A percentile compares a stretch with the other conserved stretches of the same genome.
These are phyloP conservation scores for Boletus tylopilopsis DNA, from an alignment of 768 basidiomycete genomes.

Conservation along the genomic window DNA sequence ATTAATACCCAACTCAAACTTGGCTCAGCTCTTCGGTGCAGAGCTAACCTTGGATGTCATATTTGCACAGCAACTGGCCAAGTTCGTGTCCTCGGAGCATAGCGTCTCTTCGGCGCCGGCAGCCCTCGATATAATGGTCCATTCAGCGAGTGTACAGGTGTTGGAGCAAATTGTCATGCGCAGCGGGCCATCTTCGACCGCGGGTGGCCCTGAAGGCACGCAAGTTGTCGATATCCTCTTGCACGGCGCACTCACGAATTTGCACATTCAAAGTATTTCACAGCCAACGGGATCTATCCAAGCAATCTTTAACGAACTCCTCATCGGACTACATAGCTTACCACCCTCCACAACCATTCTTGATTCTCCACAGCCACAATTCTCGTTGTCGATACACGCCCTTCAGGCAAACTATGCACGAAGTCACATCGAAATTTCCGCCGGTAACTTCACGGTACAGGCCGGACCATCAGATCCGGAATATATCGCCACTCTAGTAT, in stretches of 20 bases:
- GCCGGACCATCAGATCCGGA: conserved; percentile 31
- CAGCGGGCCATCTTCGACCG: neutral
- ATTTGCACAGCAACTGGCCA: conserved; percentile 38
- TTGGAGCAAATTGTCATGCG: conserved; percentile 42
- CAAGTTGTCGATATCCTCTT: conserved; percentile 18
- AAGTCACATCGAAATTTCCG: conserved; percentile 15
- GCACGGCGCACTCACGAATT: conserved; percentile 12
- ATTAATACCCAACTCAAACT: conserved; percentile 5
- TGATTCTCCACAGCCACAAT: conserved; percentile 14
- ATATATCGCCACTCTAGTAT: conserved; percentile 17
- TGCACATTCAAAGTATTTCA: conserved; percentile 13
- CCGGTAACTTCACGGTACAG: conserved; percentile 21
- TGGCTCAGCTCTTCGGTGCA: conserved; percentile 33
- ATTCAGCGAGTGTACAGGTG: conserved; percentile 38
- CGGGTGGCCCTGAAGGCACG: neutral
- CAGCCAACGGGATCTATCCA: conserved; percentile 2
- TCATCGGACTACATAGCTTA: conserved; percentile 9
- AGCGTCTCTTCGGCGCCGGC: conserved; percentile 15
- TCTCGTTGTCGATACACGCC: conserved; percentile 16
- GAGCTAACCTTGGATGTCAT: conserved; percentile 41
- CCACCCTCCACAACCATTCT: neutral
- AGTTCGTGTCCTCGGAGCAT: conserved; percentile 25
- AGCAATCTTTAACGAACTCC: conserved; percentile 16
- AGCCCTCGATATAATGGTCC: conserved; percentile 42
- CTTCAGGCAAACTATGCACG: conserved; percentile 16